These are phyloP conservation scores for Oryza rufipogon DNA, from an alignment of 176 grass and related monocot genomes.

Conservation along the genomic window DNA sequence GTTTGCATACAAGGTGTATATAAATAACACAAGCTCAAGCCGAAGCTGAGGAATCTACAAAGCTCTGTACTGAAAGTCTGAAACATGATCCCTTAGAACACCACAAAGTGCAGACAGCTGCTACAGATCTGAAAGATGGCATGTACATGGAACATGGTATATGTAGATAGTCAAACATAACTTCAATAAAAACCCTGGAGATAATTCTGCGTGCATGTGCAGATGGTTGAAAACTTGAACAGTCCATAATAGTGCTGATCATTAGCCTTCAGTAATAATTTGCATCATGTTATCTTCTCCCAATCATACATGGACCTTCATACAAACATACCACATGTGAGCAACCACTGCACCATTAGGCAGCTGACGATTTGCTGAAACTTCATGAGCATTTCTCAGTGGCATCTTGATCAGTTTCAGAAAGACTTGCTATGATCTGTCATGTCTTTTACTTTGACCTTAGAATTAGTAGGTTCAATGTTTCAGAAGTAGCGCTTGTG, in stretches of 20 bases:
- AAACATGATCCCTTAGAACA: background rate
- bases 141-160: conserved; percentile 10
- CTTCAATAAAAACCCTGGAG: background rate
- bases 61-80: background rate
- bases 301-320: background rate
- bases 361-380: background rate
- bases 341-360: background rate
- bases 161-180: conserved; percentile 8
- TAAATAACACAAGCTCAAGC: background rate
- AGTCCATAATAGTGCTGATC: background rate
- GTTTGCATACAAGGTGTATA: background rate
- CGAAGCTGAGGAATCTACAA: background rate
- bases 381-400: background rate
- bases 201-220: background rate
- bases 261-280: background rate
- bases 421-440: background rate
- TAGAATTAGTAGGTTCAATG: background rate
- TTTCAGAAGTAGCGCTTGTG: background rate
- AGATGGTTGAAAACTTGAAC: conserved; percentile 3
- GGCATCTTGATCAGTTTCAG: background rate
- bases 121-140: background rate
- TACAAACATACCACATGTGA: background rate
- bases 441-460: background rate
- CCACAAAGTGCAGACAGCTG: background rate
- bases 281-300: background rate